Evolutionary conservation across 164 flowering plant species (phyloP).

Genomic region (Umbilicus rupestris): DNA sequence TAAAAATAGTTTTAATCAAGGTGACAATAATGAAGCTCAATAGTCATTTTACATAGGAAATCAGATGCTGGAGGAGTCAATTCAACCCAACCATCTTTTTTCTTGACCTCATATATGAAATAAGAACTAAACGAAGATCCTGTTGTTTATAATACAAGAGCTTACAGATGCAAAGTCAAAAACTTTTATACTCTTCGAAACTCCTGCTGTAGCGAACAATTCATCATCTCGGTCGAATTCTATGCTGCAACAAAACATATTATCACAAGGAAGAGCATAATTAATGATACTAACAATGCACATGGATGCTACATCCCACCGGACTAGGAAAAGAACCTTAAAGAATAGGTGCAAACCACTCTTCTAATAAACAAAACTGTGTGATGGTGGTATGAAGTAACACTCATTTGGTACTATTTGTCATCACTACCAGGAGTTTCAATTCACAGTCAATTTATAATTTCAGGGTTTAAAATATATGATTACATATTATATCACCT

Average conservation of each 20-base stretch:
- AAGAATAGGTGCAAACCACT: too few species aligned
- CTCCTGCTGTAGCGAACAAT: conserved; percentile 97
- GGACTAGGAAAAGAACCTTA: not conserved
- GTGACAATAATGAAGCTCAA: not conserved
- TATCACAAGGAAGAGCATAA: not conserved
- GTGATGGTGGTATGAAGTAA: too few species aligned
- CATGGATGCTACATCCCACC: not conserved
- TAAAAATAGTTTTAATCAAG: not conserved
- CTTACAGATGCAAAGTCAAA: conserved; percentile 88
- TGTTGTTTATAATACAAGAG: conserved; percentile 3
- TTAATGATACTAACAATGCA: not conserved
- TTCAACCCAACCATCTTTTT: not conserved
- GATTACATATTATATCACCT: too few species aligned
- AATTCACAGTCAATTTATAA: not conserved
- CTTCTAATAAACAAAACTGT: too few species aligned
- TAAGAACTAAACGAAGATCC: not conserved
- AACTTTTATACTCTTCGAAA: conserved; percentile 86
- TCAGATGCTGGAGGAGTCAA: not conserved
- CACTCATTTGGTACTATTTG: too few species aligned
- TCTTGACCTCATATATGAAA: not conserved
- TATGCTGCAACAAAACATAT: conserved; percentile 50
- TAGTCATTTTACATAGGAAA: not conserved
- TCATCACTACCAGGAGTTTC: not conserved
- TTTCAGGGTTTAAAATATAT: not conserved
- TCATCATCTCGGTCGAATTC: conserved; percentile 98